Evolutionary conservation across 345 rosid genomes (phyloP), one percentile per base, ranked within the genome.

Genomic region (Eucalyptus urophylla): DNA sequence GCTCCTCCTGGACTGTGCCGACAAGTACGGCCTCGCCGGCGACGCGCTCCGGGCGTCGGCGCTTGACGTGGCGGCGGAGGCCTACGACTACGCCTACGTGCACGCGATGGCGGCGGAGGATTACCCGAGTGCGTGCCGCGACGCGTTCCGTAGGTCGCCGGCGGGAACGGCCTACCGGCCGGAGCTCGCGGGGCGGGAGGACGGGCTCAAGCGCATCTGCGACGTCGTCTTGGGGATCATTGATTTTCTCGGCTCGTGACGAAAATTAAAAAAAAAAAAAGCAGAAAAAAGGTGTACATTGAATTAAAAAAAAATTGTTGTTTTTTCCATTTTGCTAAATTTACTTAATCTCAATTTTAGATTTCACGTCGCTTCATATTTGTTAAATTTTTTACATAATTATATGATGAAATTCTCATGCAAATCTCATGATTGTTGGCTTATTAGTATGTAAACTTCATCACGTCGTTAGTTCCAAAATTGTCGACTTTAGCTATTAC

Each of bases 31-130:
- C 22, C 92, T 89, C 44, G 95, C 99, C 1, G 93, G 91, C 8
- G 95, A 93, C 58, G 95, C 99, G 49, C 94, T 97, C 25, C 94
- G 88, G 83, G 86, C 89, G 53, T 91, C 97, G 2, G 91, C 86
- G 49, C 89, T 87, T 69, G 97, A 96, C 91, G 86, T 96, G 89
- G 92, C 47, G 19, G 31, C 51, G 33, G 98, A 97, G 91, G 87
- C 91, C 8, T 95, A 93, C 89, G 98, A 96, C 88, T 93, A 93
- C 40, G 99, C 97, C n/a, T 95, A 92, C 90, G 90, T 96, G 94
- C 95, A 96, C 85, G 88, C 94, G 4, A 86, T 92, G 93, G 99
- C 97, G 1, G 97, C 98, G 15, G 89, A 91, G 15, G 99, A 96
- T 89, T 96, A 96, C 86, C 98, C 97, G 6, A 94, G 90, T 44